phyloP scores from a whole-genome alignment of 148 eudicot genomes.

The Silene uniflora region DNA sequence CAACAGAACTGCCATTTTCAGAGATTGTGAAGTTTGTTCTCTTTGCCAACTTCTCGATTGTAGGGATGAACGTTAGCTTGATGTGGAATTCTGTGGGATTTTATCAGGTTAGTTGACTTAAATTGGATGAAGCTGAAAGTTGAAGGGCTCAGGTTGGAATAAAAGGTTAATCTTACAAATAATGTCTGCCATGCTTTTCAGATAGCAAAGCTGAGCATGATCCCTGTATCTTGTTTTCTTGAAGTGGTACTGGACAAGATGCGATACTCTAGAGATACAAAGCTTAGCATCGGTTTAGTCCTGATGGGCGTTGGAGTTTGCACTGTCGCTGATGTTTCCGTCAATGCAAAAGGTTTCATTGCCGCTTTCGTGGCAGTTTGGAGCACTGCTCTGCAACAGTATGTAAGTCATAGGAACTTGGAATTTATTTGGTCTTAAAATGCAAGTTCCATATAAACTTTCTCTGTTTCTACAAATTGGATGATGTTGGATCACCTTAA shows the following conservation, averaged over 20 bases:
- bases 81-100: constrained; percentile 94
- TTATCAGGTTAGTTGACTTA: constrained; percentile 51
- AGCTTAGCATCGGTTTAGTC: constrained; percentile 58
- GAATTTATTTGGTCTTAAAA: neutral
- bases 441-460: neutral
- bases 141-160: neutral
- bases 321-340: constrained; percentile 68
- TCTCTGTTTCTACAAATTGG: neutral
- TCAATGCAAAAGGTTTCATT: constrained; percentile 60
- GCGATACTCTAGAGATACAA: constrained; percentile 62
- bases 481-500: neutral
- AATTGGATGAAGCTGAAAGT: neutral
- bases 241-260: constrained; percentile 61
- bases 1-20: constrained; percentile 47
- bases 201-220: constrained; percentile 82
- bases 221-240: constrained; percentile 64
- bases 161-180: neutral
- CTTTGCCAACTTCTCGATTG: constrained; percentile 77
- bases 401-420: constrained; percentile 41
- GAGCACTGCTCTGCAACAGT: constrained; percentile 74
- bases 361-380: constrained; percentile 69
- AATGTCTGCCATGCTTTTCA: constrained; percentile 28
- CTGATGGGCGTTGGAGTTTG: constrained; percentile 70
- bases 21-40: constrained; percentile 63
- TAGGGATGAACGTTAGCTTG: constrained; percentile 79